Base-by-base conservation (phyloP, 352 stramenopile genomes). In the Pythium coloratum region DNA sequence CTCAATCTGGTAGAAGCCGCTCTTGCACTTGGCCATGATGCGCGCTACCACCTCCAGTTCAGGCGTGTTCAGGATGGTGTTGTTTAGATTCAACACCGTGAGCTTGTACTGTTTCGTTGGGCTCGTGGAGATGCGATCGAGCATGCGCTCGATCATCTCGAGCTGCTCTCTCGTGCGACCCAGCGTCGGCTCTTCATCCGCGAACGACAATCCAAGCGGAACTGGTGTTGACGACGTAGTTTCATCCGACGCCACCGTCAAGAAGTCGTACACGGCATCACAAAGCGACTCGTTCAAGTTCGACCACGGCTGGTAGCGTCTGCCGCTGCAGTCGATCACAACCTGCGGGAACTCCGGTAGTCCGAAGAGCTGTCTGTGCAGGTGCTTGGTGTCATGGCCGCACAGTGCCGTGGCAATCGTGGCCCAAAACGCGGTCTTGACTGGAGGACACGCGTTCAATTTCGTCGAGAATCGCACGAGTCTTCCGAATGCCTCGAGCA, bases 371-470 rank as follows among this genome's bases (percentile, higher is more conserved):
- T 14, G 2, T 8, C 16, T 44, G 33, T 47, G 36, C 16, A 67
- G 36, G 4, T 24, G 2, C 9, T 10, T 3, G 9, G 51, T 56
- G 4, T 6, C 7, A 2, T 24, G 4, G 13, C 42, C 14, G 9
- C 42, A 20, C 14, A 18, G 6, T 8, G 7, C 42, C n/a, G 38
- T 28, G n/a, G 40, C 61, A 26, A 67, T 55, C 7, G 28, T 28
- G 2, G 61, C 55, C 61, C 61, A 67, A n/a, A 67, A 67, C 33
- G 59, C 36, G 20, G 32, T 67, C 51, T 67, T 60, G 28, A 67
- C 24, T 12, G 13, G 6, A 24, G 61, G 61, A 46, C 55, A 67
- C n/a, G 34, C 28, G 36, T 61, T n/a, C 7, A 67, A 51, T 6
- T 42, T n/a, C 6, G 20, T 40, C 28, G 61, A 55, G 40, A 59